Evolutionary conservation across 495 filamentous ascomycete genomes (phyloP).

Genomic region (Daldinia childiae): DNA sequence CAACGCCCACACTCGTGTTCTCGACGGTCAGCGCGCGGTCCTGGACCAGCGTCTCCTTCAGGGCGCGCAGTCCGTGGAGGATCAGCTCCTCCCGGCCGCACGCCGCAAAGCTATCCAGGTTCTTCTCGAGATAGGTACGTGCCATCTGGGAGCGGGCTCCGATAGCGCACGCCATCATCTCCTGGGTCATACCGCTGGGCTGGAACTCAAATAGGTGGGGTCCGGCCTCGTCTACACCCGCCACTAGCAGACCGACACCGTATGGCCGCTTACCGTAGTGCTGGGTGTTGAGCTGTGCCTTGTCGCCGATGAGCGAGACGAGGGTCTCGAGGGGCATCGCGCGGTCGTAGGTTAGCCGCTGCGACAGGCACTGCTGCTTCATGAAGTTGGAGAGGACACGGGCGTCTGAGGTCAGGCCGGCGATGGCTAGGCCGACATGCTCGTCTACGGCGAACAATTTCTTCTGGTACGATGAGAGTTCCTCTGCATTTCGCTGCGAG

Average conservation of each 20-base stretch:
- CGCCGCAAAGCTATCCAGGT: conserved; percentile 80
- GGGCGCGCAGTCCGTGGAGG: conserved; percentile 84
- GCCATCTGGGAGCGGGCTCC: conserved; percentile 97
- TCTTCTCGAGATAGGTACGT: conserved; percentile 91
- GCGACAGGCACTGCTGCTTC: conserved; percentile 97
- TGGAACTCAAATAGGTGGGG: conserved; percentile 99
- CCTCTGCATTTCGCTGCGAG: conserved; percentile 92
- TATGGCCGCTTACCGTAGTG: conserved; percentile 97
- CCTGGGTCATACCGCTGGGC: conserved; percentile 92
- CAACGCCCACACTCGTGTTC: conserved; percentile 90
- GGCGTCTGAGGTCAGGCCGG: conserved; percentile 96
- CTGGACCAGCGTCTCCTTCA: conserved; percentile 95
- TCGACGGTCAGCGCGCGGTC: conserved; percentile 97
- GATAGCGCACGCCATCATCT: conserved; percentile 95
- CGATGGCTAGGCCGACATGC: conserved; percentile 94
- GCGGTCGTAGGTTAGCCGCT: conserved; percentile 93
- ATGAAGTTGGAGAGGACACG: conserved; percentile 99
- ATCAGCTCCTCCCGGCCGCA: conserved; percentile 84
- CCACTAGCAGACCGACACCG: conserved; percentile 92
- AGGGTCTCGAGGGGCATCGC: conserved; percentile 88
- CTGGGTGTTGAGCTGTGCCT: conserved; percentile 97
- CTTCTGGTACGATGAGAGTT: conserved; percentile 99
- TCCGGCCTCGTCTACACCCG: conserved; percentile 90
- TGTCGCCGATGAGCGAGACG: conserved; percentile 89
- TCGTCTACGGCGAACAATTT: conserved; percentile 97